phyloP scores from a whole-genome alignment of 768 basidiomycete genomes.

The Rubroboletus pulcherrimus region DNA sequence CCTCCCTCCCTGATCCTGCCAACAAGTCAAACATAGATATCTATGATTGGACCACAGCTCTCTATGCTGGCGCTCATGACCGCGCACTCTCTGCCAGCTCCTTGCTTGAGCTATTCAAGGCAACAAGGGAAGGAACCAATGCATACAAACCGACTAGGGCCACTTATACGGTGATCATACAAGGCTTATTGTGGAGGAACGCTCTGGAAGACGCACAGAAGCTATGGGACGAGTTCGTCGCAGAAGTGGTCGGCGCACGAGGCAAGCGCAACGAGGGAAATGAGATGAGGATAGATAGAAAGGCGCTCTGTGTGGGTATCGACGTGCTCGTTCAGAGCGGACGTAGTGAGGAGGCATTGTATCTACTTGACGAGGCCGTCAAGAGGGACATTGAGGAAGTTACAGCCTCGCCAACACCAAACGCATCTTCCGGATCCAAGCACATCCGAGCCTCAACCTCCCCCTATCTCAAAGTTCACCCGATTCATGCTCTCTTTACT shows the following conservation, averaged over 20 bases:
- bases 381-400: constrained; percentile 17
- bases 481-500: constrained; percentile 44
- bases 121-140: constrained; percentile 24
- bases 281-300: constrained; percentile 37
- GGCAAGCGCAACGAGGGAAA: neutral
- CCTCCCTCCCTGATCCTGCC: neutral
- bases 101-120: constrained; percentile 39
- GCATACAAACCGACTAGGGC: constrained; percentile 40
- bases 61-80: constrained; percentile 45
- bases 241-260: constrained; percentile 7
- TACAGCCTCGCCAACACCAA: neutral
- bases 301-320: constrained; percentile 48
- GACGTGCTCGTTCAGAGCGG: constrained; percentile 44
- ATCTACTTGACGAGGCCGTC: constrained; percentile 43
- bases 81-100: constrained; percentile 24
- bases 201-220: constrained; percentile 38
- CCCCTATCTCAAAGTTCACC: constrained; percentile 21
- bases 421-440: neutral
- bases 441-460: neutral
- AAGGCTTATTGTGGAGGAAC: constrained; percentile 45
- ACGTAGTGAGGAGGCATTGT: constrained; percentile 46
- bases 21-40: constrained; percentile 36
- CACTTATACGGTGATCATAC: constrained; percentile 53
- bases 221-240: constrained; percentile 41
- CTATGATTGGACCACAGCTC: constrained; percentile 45